phyloP scores from a whole-genome alignment of 2,329 filamentous ascomycete species.

The Xylaria sp. region DNA sequence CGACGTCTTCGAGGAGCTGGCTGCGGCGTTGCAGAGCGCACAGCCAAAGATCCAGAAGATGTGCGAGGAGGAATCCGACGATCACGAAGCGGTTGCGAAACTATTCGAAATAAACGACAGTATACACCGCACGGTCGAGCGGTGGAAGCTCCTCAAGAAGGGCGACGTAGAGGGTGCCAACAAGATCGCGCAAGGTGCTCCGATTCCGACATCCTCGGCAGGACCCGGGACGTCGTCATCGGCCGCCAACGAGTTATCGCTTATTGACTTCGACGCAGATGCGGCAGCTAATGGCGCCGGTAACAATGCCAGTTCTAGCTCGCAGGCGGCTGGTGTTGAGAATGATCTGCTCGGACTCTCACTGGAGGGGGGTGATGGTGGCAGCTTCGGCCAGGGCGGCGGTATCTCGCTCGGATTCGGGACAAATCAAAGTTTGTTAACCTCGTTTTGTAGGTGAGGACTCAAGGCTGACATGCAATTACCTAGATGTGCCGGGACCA shows the following conservation, averaged over 20 bases:
- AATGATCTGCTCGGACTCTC: constrained; percentile 91
- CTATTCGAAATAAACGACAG: constrained; percentile 97
- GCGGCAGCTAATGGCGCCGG: constrained; percentile 45
- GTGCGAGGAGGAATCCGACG: constrained; percentile 98
- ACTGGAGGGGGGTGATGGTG: constrained; percentile 66
- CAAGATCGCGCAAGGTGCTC: constrained; percentile 80
- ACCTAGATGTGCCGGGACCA: constrained; percentile 67
- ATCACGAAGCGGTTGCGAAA: constrained; percentile 93
- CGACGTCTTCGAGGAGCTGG: constrained; percentile 80
- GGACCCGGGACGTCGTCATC: constrained; percentile 66
- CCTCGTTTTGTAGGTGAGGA: not conserved
- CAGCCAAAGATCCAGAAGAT: constrained; percentile 99
- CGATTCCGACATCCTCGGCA: constrained; percentile 35
- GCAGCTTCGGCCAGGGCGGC: constrained; percentile 71
- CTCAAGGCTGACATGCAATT: constrained; percentile 31
- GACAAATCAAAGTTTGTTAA: constrained; percentile 64
- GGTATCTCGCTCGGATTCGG: constrained; percentile 83
- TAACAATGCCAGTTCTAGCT: constrained; percentile 47
- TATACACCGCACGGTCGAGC: constrained; percentile 93
- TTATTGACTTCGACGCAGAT: constrained; percentile 86
- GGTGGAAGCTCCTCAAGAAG: constrained; percentile 95
- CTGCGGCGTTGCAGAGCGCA: constrained; percentile 84
- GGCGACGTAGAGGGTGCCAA: constrained; percentile 84
- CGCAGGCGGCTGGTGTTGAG: constrained; percentile 70
- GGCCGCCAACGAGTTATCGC: constrained; percentile 73